These are phyloP conservation scores for Geosmithia flava DNA, from an alignment of 2,329 filamentous ascomycete species.

Conservation along the genomic window DNA sequence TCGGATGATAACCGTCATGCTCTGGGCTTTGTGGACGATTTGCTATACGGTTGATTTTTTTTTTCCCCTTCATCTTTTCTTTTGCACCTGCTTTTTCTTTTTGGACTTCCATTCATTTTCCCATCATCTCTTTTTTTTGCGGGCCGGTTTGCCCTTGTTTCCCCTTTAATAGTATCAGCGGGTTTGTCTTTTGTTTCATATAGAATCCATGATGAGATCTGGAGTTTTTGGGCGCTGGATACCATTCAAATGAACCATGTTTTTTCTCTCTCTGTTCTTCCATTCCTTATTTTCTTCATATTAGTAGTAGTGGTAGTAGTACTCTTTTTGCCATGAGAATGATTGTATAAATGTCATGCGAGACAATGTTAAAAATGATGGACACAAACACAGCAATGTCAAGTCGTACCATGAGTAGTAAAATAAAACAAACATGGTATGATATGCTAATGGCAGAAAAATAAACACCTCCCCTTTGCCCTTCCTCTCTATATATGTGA, in stretches of 20 bases:
- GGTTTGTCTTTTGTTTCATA: background rate
- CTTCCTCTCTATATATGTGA: background rate
- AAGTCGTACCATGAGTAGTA: too few species aligned
- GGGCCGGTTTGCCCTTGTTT: background rate
- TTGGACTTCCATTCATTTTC: too few species aligned
- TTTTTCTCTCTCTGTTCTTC: background rate
- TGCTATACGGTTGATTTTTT: conserved; percentile 7
- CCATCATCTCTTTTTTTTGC: background rate
- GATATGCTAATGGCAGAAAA: too few species aligned
- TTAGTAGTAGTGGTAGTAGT: background rate
- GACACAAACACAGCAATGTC: too few species aligned
- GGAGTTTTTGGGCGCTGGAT: background rate
- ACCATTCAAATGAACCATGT: background rate
- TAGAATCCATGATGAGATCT: background rate
- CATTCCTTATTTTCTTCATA: background rate
- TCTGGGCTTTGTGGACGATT: conserved; percentile 30
- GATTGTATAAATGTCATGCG: background rate
- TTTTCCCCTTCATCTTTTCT: too few species aligned
- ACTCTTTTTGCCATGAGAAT: background rate
- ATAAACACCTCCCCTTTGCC: too few species aligned
- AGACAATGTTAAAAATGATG: background rate
- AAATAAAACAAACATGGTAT: too few species aligned
- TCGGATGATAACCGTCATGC: conserved; percentile 29
- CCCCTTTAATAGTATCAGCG: background rate
- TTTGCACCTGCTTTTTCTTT: background rate